A percentile compares a stretch with the other conserved stretches of the same genome.
Conservation (phyloP, 495 filamentous ascomycete genomes). For the Aspergillus olivimuriae region DNA sequence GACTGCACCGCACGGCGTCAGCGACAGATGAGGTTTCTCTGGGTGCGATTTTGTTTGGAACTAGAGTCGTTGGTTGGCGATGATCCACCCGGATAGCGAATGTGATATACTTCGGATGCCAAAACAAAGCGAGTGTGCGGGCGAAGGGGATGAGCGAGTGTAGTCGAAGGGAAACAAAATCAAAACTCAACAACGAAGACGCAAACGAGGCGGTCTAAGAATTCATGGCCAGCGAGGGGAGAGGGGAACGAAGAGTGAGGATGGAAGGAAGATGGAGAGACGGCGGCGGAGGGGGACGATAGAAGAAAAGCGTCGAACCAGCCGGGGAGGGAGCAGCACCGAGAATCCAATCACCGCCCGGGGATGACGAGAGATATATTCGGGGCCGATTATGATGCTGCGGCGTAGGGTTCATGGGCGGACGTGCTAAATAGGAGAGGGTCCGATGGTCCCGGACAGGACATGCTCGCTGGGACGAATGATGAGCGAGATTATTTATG, state of each 20-base stretch:
- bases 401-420: not conserved
- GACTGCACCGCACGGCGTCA: too few relatives aligned
- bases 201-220: slow-evolving; percentile 27
- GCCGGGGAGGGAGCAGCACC: too few relatives aligned
- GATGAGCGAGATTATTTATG: not conserved
- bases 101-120: slow-evolving; percentile 32
- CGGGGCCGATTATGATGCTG: not conserved
- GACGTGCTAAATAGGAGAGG: not conserved
- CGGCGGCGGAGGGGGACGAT: slow-evolving; percentile 1
- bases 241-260: slow-evolving; percentile 7
- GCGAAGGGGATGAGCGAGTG: slow-evolving; percentile 40
- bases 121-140: slow-evolving; percentile 43
- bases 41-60: slow-evolving; percentile 5
- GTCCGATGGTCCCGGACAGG: not conserved
- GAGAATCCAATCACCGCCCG: not conserved
- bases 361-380: slow-evolving; percentile 20
- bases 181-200: slow-evolving; percentile 19
- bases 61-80: slow-evolving; percentile 5
- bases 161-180: slow-evolving; percentile 17
- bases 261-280: slow-evolving; percentile 5
- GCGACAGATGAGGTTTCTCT: too few relatives aligned
- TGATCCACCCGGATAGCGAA: slow-evolving; percentile 36
- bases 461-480: not conserved
- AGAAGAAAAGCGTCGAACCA: slow-evolving; percentile 6
- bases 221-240: slow-evolving; percentile 10